Evolutionary conservation across 495 filamentous ascomycete genomes (phyloP).

Genomic region (Oleoguttula mirabilis): DNA sequence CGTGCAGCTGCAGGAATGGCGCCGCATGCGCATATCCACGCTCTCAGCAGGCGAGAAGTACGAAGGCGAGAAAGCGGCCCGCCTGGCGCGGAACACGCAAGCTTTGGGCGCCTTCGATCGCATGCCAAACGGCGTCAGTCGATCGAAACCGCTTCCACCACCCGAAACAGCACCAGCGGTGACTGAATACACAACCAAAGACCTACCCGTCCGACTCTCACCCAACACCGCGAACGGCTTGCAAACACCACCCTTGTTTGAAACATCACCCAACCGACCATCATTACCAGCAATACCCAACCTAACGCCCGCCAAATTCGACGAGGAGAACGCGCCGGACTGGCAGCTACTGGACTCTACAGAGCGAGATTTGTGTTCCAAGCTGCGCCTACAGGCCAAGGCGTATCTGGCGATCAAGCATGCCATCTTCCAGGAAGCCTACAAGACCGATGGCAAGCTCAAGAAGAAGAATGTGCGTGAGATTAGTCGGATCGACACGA

Average conservation of each 20-base stretch:
- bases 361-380: constrained; percentile 73
- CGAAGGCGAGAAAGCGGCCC: constrained; percentile 73
- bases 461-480: constrained; percentile 84
- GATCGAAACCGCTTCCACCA: constrained; percentile 39
- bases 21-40: constrained; percentile 67
- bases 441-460: constrained; percentile 71
- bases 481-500: constrained; percentile 55
- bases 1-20: constrained; percentile 85
- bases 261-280: constrained; percentile 20
- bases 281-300: constrained; percentile 29
- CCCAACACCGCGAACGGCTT: constrained; percentile 29
- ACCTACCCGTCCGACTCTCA: constrained; percentile 41
- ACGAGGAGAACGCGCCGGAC: constrained; percentile 67
- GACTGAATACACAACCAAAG: constrained; percentile 60
- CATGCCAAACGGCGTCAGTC: constrained; percentile 42
- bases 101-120: constrained; percentile 63
- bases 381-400: constrained; percentile 74
- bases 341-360: constrained; percentile 75
- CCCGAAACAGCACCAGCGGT: constrained; percentile 61
- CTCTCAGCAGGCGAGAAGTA: constrained; percentile 85
- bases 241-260: constrained; percentile 14
- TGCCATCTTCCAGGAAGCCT: constrained; percentile 69
- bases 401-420: constrained; percentile 93
- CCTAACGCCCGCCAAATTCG: constrained; percentile 54
- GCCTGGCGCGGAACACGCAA: constrained; percentile 53